A percentile compares a stretch with the other conserved stretches of the same genome.
Conservation (phyloP, 257 asterid genomes). For the Solanum piurae region DNA sequence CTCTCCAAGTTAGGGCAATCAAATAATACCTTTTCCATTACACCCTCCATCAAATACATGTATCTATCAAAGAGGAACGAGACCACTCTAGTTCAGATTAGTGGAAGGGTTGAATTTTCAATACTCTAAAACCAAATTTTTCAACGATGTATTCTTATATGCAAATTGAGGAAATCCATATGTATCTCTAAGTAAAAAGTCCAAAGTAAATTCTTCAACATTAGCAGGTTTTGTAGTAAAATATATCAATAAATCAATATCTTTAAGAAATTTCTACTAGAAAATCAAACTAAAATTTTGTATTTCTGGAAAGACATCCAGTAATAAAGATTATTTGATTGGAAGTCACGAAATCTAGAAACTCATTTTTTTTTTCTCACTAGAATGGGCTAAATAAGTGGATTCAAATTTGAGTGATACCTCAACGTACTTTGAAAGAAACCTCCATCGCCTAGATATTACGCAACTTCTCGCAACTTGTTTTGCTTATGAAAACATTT, state of each 20-base stretch:
- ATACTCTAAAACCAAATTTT: neutral
- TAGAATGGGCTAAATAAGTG: too few species aligned
- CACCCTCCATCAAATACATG: too few species aligned
- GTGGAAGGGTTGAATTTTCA: neutral
- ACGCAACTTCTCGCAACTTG: too few species aligned
- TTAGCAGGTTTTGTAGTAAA: neutral
- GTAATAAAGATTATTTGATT: too few species aligned
- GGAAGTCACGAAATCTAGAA: too few species aligned
- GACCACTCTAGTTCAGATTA: neutral
- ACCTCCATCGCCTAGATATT: too few species aligned
- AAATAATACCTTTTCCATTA: neutral
- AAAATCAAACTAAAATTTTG: neutral
- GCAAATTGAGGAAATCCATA: neutral
- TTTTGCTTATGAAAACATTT: too few species aligned
- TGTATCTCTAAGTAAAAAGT: neutral
- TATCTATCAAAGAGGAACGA: neutral
- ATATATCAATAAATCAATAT: neutral
- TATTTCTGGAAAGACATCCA: neutral
- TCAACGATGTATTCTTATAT: neutral
- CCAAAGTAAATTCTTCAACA: neutral
- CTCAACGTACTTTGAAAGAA: too few species aligned
- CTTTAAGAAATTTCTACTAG: neutral
- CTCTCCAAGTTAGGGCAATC: neutral
- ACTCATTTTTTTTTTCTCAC: too few species aligned
- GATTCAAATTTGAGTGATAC: too few species aligned